Conservation (phyloP, 2,329 filamentous ascomycete genomes). For the Sordariomycetes sp. region DNA sequence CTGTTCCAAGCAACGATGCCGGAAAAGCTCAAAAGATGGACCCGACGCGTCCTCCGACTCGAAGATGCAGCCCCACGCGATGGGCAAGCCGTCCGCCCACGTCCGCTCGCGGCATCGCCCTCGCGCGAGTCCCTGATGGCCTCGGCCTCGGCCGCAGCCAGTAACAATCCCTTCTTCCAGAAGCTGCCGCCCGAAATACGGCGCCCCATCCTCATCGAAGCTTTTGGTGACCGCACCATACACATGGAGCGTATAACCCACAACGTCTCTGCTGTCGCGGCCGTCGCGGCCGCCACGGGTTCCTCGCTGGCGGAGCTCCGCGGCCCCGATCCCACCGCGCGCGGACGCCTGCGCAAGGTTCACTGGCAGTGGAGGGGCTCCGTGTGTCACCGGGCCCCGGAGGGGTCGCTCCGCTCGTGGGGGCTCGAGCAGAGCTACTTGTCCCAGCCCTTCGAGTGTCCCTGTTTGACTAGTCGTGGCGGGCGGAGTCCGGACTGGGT, state of each 20-base stretch:
- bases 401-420: background rate
- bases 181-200: conserved; percentile 15
- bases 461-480: no score
- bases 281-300: no score
- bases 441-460: no score
- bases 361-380: conserved; percentile 16
- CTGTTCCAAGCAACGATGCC: no score
- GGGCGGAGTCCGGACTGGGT: conserved; percentile 7
- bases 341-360: conserved; percentile 1
- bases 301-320: no score
- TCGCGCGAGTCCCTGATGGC: background rate
- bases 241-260: conserved; percentile 15
- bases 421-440: no score
- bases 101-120: background rate
- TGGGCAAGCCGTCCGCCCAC: no score
- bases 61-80: no score
- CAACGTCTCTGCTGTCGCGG: no score
- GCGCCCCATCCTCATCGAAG: conserved; percentile 11
- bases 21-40: no score
- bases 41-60: no score
- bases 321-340: no score
- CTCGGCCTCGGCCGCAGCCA: background rate
- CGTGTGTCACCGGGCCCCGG: conserved; percentile 14
- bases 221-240: conserved; percentile 12
- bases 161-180: background rate